Evolutionary conservation across 257 asterid genomes (phyloP), one percentile per base, ranked within the genome.

Genomic region (Mitragyna speciosa): DNA sequence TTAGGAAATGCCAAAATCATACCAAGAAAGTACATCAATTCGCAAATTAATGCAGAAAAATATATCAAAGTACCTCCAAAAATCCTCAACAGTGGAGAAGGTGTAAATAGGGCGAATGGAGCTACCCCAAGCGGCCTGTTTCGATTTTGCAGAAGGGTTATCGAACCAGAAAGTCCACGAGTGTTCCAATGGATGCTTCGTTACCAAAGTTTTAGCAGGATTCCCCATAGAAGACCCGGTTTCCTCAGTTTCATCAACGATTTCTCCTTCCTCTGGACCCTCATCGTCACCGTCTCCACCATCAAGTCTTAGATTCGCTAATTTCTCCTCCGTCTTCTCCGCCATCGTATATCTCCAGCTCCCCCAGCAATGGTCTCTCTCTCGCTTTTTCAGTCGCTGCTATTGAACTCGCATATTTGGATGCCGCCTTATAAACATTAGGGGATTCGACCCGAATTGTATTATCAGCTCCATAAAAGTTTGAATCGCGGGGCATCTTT

Each of bases 51-150:
- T 39, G 51, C 26, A 15, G 5, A 15, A 54, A 67, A 47, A 22
- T 58, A 10, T 4, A 12, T 7, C 0, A 8, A 69, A 6, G 33
- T 65, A 87, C 87, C 91, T 82, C 91, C 92, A 88, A 72, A 88
- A 88, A 72, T 85, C 89, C 82, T 88, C 92, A 52, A 76, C 87
- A 24, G 90, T 80, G 64, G 90, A 86, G 87, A 88, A 88, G 78
- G 92, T 86, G 72, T 84, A 85, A 77, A 88, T 85, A 51, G 89
- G 85, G 9, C 86, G 81, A 4, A 86, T 81, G 31, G 85, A 74
- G 73, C 80, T 87, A 31, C 90, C 92, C 90, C 90, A 88, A 81
- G 69, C 30, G 64, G 9, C 73, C 77, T 86, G 81, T 30, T 77
- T 87, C 0, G 83, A 69, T 58, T 81, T 87, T 17, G 85, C 89